These are phyloP conservation scores for Tolypocladium tropicale DNA, from an alignment of 2,329 filamentous ascomycete genomes.

Conservation along the genomic window DNA sequence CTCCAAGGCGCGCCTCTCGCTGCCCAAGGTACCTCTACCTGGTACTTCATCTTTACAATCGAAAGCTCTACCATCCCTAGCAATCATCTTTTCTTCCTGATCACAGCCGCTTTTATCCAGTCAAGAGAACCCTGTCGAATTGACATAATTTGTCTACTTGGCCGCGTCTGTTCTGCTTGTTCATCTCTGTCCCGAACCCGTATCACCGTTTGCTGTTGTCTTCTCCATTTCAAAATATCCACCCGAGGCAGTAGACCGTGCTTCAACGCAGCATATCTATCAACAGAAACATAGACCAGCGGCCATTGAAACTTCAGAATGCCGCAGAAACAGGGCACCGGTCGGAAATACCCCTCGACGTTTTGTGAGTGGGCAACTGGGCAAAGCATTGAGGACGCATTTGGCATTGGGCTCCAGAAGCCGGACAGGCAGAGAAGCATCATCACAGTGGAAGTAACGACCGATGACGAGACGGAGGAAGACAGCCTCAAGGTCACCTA, in stretches of 20 bases:
- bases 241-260: not conserved
- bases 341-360: constrained; percentile 3
- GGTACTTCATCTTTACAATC: not conserved
- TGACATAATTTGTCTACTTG: too few relatives aligned
- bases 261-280: not conserved
- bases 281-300: not conserved
- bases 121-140: not conserved
- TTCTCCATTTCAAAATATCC: not conserved
- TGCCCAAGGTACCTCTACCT: too few relatives aligned
- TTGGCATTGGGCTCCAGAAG: constrained; percentile 16
- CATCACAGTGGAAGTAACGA: constrained; percentile 31
- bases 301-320: not conserved
- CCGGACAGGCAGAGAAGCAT: constrained; percentile 17
- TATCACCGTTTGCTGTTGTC: not conserved
- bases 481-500: constrained; percentile 39
- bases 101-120: not conserved
- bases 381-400: constrained; percentile 20
- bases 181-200: not conserved
- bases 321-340: not conserved
- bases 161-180: too few relatives aligned
- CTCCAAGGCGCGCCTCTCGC: not conserved
- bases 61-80: not conserved
- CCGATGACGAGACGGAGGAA: constrained; percentile 40
- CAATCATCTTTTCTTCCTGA: not conserved
- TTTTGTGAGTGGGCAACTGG: constrained; percentile 33